Conservation (phyloP, 2,329 filamentous ascomycete genomes). For the Xylariaceae sp. region DNA sequence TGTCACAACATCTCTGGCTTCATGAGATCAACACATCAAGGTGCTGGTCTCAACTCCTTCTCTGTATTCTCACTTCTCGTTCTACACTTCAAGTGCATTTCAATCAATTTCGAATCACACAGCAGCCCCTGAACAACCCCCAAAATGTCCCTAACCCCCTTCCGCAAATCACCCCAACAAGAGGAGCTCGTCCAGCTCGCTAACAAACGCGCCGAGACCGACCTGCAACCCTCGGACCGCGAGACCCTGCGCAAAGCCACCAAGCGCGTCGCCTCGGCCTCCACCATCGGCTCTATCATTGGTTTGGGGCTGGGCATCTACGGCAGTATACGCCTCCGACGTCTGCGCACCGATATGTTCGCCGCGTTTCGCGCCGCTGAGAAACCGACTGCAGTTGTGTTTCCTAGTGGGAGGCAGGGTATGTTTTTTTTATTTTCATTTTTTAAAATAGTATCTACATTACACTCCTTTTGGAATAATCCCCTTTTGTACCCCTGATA, state of each 20-base stretch:
- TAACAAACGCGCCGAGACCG: slow-evolving; percentile 53
- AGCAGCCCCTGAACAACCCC: not conserved
- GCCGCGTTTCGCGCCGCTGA: slow-evolving; percentile 55
- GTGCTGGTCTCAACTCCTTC: no score
- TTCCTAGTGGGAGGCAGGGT: slow-evolving; percentile 56
- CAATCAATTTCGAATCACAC: no score
- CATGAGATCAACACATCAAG: not conserved
- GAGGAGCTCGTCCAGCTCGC: slow-evolving; percentile 51
- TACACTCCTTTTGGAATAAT: no score
- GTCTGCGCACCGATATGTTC: slow-evolving; percentile 54
- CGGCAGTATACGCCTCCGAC: slow-evolving; percentile 52
- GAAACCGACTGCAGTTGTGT: slow-evolving; percentile 56
- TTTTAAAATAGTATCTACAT: no score
- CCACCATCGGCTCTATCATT: slow-evolving; percentile 53
- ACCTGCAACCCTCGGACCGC: slow-evolving; percentile 51
- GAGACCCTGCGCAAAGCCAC: slow-evolving; percentile 52
- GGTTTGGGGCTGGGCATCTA: slow-evolving; percentile 56
- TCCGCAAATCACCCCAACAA: slow-evolving; percentile 34
- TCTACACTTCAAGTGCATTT: no score
- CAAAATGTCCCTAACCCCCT: slow-evolving; percentile 31
- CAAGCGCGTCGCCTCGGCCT: slow-evolving; percentile 47
- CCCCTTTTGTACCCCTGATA: not conserved
- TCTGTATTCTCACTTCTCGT: no score
- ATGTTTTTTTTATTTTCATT: slow-evolving; percentile 9
- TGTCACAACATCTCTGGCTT: slow-evolving; percentile 10